Evolutionary conservation across 2,329 filamentous ascomycete species (phyloP).

Genomic region (Drechmeria coniospora): DNA sequence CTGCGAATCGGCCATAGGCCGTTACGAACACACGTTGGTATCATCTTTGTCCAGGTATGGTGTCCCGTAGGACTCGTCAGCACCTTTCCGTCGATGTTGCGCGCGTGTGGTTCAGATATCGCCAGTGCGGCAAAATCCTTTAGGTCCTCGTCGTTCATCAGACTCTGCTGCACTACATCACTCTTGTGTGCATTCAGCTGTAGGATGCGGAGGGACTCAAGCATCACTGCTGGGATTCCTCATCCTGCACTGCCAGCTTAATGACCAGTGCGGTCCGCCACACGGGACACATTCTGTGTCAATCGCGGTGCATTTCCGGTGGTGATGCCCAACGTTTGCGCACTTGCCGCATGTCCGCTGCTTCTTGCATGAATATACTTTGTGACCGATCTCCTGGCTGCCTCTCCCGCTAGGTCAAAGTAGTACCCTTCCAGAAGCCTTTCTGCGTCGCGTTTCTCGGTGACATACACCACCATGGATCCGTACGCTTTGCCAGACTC

Average conservation of each 20-base stretch:
- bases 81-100: neutral
- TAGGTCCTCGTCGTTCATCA: neutral
- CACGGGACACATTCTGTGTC: neutral
- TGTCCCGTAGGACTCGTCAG: neutral
- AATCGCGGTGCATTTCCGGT: neutral
- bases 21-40: neutral
- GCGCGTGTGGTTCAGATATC: neutral
- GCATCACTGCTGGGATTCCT: neutral
- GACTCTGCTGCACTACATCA: neutral
- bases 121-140: constrained; percentile 1
- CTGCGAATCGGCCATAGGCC: neutral
- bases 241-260: neutral
- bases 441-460: neutral
- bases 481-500: constrained; percentile 1
- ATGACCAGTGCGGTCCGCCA: neutral
- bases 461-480: neutral
- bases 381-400: neutral
- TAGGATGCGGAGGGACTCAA: neutral
- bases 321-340: too few species aligned
- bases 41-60: constrained; percentile 2
- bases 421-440: neutral
- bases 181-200: neutral
- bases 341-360: neutral
- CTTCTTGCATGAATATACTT: neutral
- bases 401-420: neutral